A percentile compares a stretch with the other conserved stretches of the same genome.
Evolutionary conservation across 2,329 filamentous ascomycete species (phyloP).

Genomic region (Orbilia ellipsospora): DNA sequence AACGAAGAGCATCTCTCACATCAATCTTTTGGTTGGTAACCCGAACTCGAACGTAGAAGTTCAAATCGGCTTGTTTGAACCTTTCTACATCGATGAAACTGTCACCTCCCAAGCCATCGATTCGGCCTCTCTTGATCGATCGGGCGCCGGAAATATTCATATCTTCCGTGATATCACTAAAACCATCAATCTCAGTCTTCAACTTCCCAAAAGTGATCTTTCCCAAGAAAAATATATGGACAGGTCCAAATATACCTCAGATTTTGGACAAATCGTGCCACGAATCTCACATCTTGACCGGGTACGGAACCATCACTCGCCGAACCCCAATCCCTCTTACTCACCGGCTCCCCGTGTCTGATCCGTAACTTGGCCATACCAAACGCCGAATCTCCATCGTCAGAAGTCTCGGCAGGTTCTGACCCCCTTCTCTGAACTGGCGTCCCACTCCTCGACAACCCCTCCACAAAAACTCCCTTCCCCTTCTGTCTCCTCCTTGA

Average conservation of each 20-base stretch:
- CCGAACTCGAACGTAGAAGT: conserved; percentile 59
- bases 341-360: conserved; percentile 40
- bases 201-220: conserved; percentile 28
- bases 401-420: conserved; percentile 6
- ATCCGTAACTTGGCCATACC: conserved; percentile 38
- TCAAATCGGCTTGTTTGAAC: conserved; percentile 60
- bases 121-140: conserved; percentile 62
- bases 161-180: conserved; percentile 62
- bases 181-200: conserved; percentile 58
- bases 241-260: conserved; percentile 12
- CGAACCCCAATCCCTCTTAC: conserved; percentile 43
- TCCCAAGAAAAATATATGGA: too few species aligned
- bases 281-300: conserved; percentile 36
- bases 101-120: conserved; percentile 59
- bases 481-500: conserved; percentile 23
- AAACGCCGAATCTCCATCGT: conserved; percentile 1
- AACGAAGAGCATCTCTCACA: conserved; percentile 57
- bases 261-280: conserved; percentile 40
- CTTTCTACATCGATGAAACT: conserved; percentile 50
- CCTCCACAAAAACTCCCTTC: conserved; percentile 5
- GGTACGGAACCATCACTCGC: conserved; percentile 38
- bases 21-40: conserved; percentile 59
- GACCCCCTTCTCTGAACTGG: conserved; percentile 13
- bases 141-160: conserved; percentile 63
- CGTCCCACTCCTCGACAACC: conserved; percentile 3